Conservation (phyloP, 1,284 basidiomycete genomes). For the Irpex lacteus region DNA sequence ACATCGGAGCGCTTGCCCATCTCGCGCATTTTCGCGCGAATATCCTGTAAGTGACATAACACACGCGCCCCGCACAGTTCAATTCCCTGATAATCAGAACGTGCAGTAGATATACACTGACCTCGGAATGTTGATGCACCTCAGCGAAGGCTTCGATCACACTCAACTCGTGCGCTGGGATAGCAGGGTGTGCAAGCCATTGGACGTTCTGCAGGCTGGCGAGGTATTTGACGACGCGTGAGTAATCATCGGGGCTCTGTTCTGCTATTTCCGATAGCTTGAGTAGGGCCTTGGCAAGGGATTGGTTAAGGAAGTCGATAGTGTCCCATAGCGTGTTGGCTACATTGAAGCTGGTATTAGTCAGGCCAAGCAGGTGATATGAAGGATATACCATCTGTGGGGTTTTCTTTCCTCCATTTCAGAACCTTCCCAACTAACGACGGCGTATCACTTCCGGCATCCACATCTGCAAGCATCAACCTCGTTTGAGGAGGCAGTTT, state of each 20-base stretch:
- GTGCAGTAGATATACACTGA: constrained; percentile 22
- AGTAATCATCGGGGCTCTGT: constrained; percentile 47
- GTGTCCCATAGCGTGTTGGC: constrained; percentile 71
- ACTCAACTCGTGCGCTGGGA: constrained; percentile 37
- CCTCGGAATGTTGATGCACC: constrained; percentile 57
- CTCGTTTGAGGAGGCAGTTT: constrained; percentile 78
- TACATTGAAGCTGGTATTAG: constrained; percentile 24
- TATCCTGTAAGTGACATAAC: constrained; percentile 42
- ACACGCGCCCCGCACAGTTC: too few relatives aligned
- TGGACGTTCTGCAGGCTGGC: constrained; percentile 56
- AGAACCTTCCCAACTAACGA: constrained; percentile 87
- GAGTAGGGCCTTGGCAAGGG: constrained; percentile 50
- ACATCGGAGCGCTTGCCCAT: constrained; percentile 84
- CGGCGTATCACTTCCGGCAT: constrained; percentile 92
- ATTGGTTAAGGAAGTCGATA: constrained; percentile 61
- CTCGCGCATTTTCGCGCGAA: constrained; percentile 80
- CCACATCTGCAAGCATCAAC: constrained; percentile 89
- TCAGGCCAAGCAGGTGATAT: constrained; percentile 14
- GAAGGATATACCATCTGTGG: constrained; percentile 45
- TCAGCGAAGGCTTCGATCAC: constrained; percentile 55
- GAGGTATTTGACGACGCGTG: constrained; percentile 55
- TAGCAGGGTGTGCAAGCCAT: constrained; percentile 59
- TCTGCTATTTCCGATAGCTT: constrained; percentile 48
- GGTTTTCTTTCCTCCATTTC: constrained; percentile 75
- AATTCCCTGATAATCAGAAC: too few relatives aligned